Evolutionary conservation across 2,329 filamentous ascomycete genomes (phyloP).

Genomic region (Parascedosporium putredinis): DNA sequence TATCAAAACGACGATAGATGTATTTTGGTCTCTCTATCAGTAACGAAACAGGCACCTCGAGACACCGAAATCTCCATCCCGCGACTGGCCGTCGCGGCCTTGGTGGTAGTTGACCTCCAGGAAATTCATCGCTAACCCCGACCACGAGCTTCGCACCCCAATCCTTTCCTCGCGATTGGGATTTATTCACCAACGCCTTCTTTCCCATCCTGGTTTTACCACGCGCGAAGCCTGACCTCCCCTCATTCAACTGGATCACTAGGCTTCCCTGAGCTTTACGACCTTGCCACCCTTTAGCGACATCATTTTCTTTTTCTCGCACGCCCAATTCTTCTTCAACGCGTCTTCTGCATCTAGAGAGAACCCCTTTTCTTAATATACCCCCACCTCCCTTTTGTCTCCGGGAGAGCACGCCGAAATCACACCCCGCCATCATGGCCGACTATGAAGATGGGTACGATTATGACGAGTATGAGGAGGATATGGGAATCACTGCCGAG

Average conservation of each 20-base stretch:
- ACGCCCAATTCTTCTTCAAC: too few relatives aligned
- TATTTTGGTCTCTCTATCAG: not conserved
- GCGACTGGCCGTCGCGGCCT: slow-evolving; percentile 6
- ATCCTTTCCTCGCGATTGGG: not conserved
- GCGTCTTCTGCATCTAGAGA: too few relatives aligned
- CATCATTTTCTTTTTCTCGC: too few relatives aligned
- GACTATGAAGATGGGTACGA: slow-evolving; percentile 48
- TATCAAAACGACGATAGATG: too few relatives aligned
- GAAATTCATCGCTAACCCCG: not conserved
- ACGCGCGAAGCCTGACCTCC: too few relatives aligned
- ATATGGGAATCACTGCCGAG: slow-evolving; percentile 75
- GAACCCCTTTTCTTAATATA: too few relatives aligned
- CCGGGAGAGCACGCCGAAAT: too few relatives aligned
- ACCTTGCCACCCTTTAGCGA: too few relatives aligned
- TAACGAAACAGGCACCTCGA: not conserved
- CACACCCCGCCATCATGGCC: slow-evolving; percentile 35
- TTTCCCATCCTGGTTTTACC: not conserved
- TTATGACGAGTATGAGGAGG: slow-evolving; percentile 62
- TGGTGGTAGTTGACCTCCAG: slow-evolving; percentile 1
- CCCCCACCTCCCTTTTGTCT: too few relatives aligned
- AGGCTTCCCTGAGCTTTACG: too few relatives aligned
- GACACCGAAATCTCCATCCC: not conserved
- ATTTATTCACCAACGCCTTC: not conserved
- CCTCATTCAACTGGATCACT: too few relatives aligned
- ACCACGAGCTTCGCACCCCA: not conserved